A percentile compares a stretch with the other conserved stretches of the same genome.
These are phyloP conservation scores for Leccinum subrobustum DNA, from an alignment of 1,284 basidiomycete species.

Conservation along the genomic window DNA sequence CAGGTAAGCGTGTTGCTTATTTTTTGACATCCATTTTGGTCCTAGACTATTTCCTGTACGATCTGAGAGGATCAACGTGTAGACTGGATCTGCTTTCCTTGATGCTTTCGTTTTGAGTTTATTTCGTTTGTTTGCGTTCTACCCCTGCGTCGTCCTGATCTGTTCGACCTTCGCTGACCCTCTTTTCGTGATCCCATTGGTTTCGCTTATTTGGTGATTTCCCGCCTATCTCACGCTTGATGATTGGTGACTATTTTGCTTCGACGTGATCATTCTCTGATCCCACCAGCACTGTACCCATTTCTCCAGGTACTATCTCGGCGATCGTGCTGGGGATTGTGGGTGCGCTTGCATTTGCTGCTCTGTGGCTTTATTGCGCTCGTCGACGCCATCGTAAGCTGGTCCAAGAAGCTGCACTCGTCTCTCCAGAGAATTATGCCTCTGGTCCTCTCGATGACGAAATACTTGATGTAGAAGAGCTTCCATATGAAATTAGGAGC, in stretches of 20 bases:
- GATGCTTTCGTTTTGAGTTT: constrained; percentile 2
- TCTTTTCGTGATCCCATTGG: constrained; percentile 15
- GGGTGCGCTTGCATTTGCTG: constrained; percentile 26
- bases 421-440: constrained; percentile 7
- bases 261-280: constrained; percentile 7
- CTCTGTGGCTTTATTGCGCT: constrained; percentile 34
- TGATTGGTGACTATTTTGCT: constrained; percentile 3
- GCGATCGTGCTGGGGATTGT: constrained; percentile 28
- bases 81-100: constrained; percentile 10
- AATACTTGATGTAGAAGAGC: constrained; percentile 16
- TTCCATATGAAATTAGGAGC: constrained; percentile 3
- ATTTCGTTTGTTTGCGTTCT: constrained; percentile 7
- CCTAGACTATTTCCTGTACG: not conserved
- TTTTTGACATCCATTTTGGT: not conserved
- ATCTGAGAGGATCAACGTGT: constrained; percentile 7
- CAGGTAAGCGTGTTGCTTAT: constrained; percentile 17
- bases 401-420: constrained; percentile 16
- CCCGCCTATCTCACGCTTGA: constrained; percentile 2
- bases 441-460: constrained; percentile 26
- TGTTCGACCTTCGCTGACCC: constrained; percentile 20
- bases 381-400: constrained; percentile 30
- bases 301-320: constrained; percentile 27
- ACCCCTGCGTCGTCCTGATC: constrained; percentile 15
- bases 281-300: constrained; percentile 10
- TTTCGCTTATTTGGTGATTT: constrained; percentile 13